Conservation (phyloP, 2,329 filamentous ascomycete species). For the Colletotrichum sp. region DNA sequence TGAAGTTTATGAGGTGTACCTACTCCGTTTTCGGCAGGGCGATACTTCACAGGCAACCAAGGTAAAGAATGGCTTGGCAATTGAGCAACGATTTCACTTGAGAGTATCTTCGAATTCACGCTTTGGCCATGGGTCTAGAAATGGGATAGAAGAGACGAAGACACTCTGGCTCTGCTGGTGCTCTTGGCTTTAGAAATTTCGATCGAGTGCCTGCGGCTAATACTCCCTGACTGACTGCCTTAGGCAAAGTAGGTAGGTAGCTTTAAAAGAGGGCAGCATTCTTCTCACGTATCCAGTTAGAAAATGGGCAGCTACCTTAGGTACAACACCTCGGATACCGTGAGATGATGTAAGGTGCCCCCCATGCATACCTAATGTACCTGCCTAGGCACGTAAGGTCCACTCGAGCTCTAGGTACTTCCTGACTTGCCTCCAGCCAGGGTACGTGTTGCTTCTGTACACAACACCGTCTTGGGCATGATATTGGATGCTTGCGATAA, state of each 20-base stretch:
- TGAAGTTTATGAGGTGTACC: neutral
- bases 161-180: neutral
- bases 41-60: neutral
- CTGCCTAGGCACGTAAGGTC: neutral
- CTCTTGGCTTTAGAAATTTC: neutral
- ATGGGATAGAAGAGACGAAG: neutral
- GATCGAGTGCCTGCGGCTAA: neutral
- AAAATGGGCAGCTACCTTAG: neutral
- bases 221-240: neutral
- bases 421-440: neutral
- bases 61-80: neutral
- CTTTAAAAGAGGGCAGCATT: neutral
- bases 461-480: neutral
- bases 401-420: neutral
- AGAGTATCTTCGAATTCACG: neutral
- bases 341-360: neutral
- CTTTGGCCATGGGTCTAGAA: neutral
- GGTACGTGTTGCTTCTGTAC: neutral
- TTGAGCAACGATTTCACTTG: neutral
- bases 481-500: slow-evolving; percentile 14
- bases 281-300: neutral
- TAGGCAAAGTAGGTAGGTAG: neutral
- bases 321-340: neutral
- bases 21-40: neutral
- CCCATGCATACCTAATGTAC: neutral